Evolutionary conservation across 257 asterid species (phyloP).

Genomic region (Solanum appendiculatum): DNA sequence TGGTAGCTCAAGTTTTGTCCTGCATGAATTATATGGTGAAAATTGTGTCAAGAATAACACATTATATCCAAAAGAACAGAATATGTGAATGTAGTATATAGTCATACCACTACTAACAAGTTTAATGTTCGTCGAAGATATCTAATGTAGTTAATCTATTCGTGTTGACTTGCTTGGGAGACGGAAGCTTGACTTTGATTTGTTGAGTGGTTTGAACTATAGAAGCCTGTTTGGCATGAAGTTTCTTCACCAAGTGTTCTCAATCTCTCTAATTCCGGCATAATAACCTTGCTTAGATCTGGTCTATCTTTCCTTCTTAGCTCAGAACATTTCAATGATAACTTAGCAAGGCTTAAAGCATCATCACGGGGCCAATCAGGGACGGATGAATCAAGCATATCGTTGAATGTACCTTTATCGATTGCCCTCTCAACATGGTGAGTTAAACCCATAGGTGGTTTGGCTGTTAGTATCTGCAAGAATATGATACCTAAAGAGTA

Average conservation of each 20-base stretch:
- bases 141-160: not conserved
- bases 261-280: conserved; percentile 57
- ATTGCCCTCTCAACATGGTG: conserved; percentile 73
- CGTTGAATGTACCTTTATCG: conserved; percentile 47
- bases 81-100: not conserved
- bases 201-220: conserved; percentile 22
- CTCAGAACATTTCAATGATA: conserved; percentile 61
- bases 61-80: not conserved
- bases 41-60: not conserved
- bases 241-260: conserved; percentile 55
- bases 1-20: not conserved
- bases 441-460: conserved; percentile 78
- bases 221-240: conserved; percentile 4
- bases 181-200: conserved; percentile 52
- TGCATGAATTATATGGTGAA: not conserved
- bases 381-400: conserved; percentile 56
- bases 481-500: conserved; percentile 79
- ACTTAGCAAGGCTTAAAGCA: conserved; percentile 51
- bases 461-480: conserved; percentile 68
- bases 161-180: conserved; percentile 40
- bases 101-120: not conserved
- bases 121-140: not conserved
- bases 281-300: conserved; percentile 64
- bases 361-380: conserved; percentile 78
- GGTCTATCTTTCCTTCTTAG: conserved; percentile 90